These are phyloP conservation scores for Salicornia ramosissima DNA, from an alignment of 148 eudicot species.

Conservation along the genomic window DNA sequence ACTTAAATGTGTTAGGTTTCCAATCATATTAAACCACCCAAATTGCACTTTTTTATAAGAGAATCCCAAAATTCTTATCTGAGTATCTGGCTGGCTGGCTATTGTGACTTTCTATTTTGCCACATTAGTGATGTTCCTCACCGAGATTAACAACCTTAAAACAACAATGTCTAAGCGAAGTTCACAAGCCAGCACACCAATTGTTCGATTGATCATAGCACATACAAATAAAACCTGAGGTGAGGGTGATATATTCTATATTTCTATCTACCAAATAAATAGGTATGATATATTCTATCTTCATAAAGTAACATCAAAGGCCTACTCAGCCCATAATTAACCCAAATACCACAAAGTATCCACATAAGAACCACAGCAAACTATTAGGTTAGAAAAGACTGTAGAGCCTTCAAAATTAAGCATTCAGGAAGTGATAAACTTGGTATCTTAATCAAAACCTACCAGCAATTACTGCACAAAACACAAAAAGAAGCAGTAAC, in stretches of 20 bases:
- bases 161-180: background rate
- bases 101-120: background rate
- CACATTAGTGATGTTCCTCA: background rate
- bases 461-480: background rate
- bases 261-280: background rate
- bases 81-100: no score
- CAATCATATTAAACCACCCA: no score
- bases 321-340: background rate
- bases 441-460: background rate
- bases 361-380: background rate
- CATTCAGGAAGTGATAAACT: background rate
- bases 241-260: no score
- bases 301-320: background rate
- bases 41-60: no score
- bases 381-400: background rate
- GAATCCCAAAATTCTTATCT: no score
- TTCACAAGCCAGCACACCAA: background rate
- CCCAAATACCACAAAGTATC: background rate
- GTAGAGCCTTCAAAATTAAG: background rate
- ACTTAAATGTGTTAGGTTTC: no score
- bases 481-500: background rate
- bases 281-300: background rate
- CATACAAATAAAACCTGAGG: background rate
- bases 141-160: background rate
- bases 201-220: background rate